These are phyloP conservation scores for Coniosporium apollinis DNA, from an alignment of 495 filamentous ascomycete species.

Conservation along the genomic window DNA sequence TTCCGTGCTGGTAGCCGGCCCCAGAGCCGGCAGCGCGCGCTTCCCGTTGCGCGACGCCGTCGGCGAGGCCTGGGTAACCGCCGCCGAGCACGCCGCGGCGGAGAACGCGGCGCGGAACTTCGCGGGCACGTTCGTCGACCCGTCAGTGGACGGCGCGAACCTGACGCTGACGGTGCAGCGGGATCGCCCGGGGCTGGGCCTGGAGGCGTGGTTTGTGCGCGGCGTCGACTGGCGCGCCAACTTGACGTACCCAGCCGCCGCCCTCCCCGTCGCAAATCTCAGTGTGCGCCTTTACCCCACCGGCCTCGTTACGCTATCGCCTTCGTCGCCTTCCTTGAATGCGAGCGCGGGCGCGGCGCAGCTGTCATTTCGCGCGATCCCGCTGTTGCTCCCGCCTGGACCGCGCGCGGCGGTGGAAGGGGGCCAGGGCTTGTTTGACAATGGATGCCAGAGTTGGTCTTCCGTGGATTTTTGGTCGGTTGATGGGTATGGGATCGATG, in stretches of 20 bases:
- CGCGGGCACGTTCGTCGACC: slow-evolving; percentile 27
- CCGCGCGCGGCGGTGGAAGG: too few species aligned
- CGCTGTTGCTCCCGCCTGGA: too few species aligned
- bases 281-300: slow-evolving; percentile 2
- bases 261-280: background rate
- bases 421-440: too few species aligned
- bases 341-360: too few species aligned
- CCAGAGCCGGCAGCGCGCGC: slow-evolving; percentile 6
- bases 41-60: slow-evolving; percentile 21
- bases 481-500: too few species aligned
- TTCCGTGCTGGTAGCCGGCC: slow-evolving; percentile 29
- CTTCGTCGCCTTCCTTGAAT: too few species aligned
- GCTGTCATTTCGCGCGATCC: too few species aligned
- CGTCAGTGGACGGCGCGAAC: slow-evolving; percentile 23
- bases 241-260: background rate
- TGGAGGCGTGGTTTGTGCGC: slow-evolving; percentile 26
- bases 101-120: slow-evolving; percentile 22
- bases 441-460: too few species aligned
- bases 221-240: slow-evolving; percentile 19
- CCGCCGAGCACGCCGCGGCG: slow-evolving; percentile 28
- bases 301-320: too few species aligned
- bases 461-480: too few species aligned
- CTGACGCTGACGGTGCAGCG: slow-evolving; percentile 30
- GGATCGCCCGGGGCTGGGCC: slow-evolving; percentile 25
- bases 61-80: slow-evolving; percentile 24